A percentile compares a stretch with the other conserved stretches of the same genome.
phyloP scores from a whole-genome alignment of 2,329 filamentous ascomycete species.

The Hymenoscyphus infarciens region DNA sequence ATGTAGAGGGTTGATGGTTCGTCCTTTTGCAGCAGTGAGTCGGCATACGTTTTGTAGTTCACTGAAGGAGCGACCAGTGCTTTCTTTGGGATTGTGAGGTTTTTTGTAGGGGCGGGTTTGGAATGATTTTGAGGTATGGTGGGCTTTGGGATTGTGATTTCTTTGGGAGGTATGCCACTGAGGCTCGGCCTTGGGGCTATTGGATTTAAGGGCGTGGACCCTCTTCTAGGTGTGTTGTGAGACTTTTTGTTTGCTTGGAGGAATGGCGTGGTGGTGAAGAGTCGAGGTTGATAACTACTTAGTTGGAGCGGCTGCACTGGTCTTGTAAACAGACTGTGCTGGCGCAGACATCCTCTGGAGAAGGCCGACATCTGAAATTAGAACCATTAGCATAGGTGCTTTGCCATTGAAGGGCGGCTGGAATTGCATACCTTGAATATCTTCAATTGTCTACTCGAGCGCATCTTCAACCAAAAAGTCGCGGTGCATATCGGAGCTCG shows the following conservation, averaged over 20 bases:
- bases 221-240: constrained; percentile 12
- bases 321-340: constrained; percentile 21
- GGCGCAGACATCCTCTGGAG: constrained; percentile 34
- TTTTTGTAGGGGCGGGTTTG: not conserved
- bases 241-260: constrained; percentile 23
- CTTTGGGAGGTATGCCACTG: not conserved
- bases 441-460: not conserved
- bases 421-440: constrained; percentile 21
- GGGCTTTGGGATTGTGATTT: not conserved
- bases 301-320: constrained; percentile 14
- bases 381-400: constrained; percentile 4
- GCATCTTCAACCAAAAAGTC: constrained; percentile 20
- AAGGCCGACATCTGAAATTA: constrained; percentile 36
- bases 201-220: not conserved
- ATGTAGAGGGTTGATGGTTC: constrained; percentile 28
- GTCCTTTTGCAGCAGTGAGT: not conserved
- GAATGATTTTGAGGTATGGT: not conserved
- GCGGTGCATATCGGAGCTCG: constrained; percentile 21
- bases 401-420: not conserved
- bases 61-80: not conserved
- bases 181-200: not conserved
- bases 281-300: constrained; percentile 20
- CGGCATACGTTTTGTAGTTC: not conserved
- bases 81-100: not conserved
- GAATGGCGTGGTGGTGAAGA: constrained; percentile 24